These are phyloP conservation scores for Saccharomyces hybrid DNA, from an alignment of 1,139 yeast species.

Conservation along the genomic window DNA sequence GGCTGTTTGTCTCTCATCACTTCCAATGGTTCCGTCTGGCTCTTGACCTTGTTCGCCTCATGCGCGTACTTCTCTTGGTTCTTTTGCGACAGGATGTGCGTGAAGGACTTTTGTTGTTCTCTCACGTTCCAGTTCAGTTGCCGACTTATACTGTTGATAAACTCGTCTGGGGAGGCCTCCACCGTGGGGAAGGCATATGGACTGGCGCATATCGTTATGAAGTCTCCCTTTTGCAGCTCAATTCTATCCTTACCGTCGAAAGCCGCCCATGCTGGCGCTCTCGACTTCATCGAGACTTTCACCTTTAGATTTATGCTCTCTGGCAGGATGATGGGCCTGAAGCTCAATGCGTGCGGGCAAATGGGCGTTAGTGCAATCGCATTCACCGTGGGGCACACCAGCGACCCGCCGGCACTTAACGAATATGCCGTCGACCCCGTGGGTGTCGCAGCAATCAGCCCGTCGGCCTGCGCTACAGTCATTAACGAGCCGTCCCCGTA, in stretches of 20 bases:
- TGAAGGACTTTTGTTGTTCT: constrained; percentile 72
- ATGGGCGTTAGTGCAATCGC: constrained; percentile 87
- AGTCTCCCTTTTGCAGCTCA: constrained; percentile 64
- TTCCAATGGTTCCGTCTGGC: constrained; percentile 1
- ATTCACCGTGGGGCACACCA: constrained; percentile 83
- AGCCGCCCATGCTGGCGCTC: constrained; percentile 83
- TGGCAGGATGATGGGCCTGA: constrained; percentile 78
- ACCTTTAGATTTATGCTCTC: constrained; percentile 76
- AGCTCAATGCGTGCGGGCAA: constrained; percentile 85
- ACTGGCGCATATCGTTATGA: constrained; percentile 68
- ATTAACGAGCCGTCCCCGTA: constrained; percentile 74
- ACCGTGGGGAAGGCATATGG: constrained; percentile 86
- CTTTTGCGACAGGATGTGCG: constrained; percentile 41
- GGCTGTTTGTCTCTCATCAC: not conserved
- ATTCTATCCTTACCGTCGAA: constrained; percentile 79
- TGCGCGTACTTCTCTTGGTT: constrained; percentile 32
- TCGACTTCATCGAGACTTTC: constrained; percentile 57
- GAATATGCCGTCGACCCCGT: constrained; percentile 92
- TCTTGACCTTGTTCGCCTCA: constrained; percentile 3
- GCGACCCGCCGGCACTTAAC: constrained; percentile 81
- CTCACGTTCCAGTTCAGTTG: constrained; percentile 83
- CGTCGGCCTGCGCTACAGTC: constrained; percentile 88
- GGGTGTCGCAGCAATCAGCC: constrained; percentile 80
- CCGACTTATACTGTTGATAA: constrained; percentile 74
- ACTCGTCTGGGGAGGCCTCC: constrained; percentile 64